Evolutionary conservation across 2,329 filamentous ascomycete species (phyloP), one percentile per base, ranked within the genome.

Genomic region (Xylariaceae sp.): DNA sequence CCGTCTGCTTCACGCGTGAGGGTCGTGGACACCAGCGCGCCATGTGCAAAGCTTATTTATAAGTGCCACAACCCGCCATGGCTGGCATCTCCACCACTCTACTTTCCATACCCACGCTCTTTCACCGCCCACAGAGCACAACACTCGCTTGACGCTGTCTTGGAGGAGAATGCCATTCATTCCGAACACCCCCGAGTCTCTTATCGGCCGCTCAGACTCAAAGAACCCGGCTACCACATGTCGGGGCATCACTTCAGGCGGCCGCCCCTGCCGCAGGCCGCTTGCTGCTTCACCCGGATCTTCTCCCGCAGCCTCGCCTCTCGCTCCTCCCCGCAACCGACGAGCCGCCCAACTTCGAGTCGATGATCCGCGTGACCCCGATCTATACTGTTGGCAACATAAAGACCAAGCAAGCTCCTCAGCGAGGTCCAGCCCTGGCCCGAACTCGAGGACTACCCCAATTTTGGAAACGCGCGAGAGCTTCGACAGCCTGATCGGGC

Each of bases 301-400:
- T 48, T 53, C 63, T 42, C 45, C 54, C 44, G 38, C 61, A 58
- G 54, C 45, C 51, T 44, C 53, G 47, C 46, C 38, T 32, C 47
- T 39, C 30, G 34, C 56, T 48, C 44, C 54, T 51, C 39, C 45
- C 40, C 59, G 52, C 48, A 26, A 26, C 11, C 12, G 30, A n/a
- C 43, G 59, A 53, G 29, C 55, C 51, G 32, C 63, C 47, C 49
- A 55, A 17, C 55, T 64, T 12, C 61, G 67, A 54, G 65, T 69
- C 4, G 66, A 69, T 41, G 74, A 80, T 45, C 73, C 76, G 2
- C 66, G 70, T 42, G 73, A 79, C 36, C 75, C 80, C 46, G 72
- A 67, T n/a, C 76, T 83, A 37, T 96, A 89, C 67, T 97, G 91
- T 71, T 95, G 87, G 85, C 89, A 96, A 63, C 93, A 98, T 69